A percentile compares a stretch with the other conserved stretches of the same genome.
Evolutionary conservation across 768 basidiomycete genomes (phyloP).

Genomic region (Macrolepiota fuliginosa): DNA sequence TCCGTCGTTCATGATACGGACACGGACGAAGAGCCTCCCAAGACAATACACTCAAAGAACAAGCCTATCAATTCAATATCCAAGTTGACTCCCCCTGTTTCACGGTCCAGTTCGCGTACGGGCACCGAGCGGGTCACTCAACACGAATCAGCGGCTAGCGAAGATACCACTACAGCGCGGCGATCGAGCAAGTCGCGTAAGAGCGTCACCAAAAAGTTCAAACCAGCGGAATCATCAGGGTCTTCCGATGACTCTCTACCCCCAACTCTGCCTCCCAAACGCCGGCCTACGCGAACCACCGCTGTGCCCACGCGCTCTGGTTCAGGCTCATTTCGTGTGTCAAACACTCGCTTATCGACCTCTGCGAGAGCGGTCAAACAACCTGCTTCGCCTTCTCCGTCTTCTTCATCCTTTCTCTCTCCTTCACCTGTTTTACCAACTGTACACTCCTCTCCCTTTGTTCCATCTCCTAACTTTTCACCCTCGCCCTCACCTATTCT

Average conservation of each 20-base stretch:
- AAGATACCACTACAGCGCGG: background rate
- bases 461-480: background rate
- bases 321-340: background rate
- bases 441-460: background rate
- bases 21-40: constrained; percentile 1
- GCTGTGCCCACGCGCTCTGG: background rate
- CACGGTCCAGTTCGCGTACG: background rate
- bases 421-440: background rate
- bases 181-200: background rate
- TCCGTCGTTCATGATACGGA: background rate
- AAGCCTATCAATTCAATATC: no score
- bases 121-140: no score
- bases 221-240: background rate
- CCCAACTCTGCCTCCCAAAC: background rate
- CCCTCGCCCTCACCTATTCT: background rate
- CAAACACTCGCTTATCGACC: background rate
- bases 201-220: background rate
- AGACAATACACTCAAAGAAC: background rate
- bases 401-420: background rate
- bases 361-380: background rate
- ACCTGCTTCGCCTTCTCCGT: background rate
- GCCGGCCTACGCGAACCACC: background rate
- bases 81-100: background rate
- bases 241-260: background rate
- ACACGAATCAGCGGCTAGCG: background rate